phyloP scores from a whole-genome alignment of 2,329 filamentous ascomycete species.

The Dactylellina sp. region DNA sequence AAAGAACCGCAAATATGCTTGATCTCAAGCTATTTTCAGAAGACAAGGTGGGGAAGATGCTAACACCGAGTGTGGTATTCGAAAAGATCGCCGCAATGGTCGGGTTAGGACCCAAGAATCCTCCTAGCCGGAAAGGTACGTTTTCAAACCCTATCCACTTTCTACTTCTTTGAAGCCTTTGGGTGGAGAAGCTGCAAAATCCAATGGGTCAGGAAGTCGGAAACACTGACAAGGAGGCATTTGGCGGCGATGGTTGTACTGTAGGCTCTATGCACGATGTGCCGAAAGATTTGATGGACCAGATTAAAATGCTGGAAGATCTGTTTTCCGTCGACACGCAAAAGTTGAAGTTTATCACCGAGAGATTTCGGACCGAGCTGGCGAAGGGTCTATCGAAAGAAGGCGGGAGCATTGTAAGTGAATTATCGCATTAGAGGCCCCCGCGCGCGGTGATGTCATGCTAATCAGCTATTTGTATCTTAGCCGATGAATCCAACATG shows the following conservation, averaged over 20 bases:
- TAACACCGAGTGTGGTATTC: conserved; percentile 34
- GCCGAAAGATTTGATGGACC: conserved; percentile 69
- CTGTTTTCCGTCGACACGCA: conserved; percentile 80
- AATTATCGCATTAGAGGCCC: no score
- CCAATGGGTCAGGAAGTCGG: conserved; percentile 10
- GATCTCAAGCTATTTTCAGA: conserved; percentile 41
- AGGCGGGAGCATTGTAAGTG: conserved; percentile 90
- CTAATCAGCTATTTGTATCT: conserved; percentile 34
- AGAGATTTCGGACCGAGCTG: conserved; percentile 89
- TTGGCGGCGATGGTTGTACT: background rate
- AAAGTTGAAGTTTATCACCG: conserved; percentile 89
- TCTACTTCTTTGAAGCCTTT: background rate
- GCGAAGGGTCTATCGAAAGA: conserved; percentile 86
- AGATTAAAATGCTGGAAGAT: conserved; percentile 86
- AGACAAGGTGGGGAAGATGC: conserved; percentile 34
- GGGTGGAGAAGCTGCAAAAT: background rate
- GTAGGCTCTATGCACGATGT: conserved; percentile 90
- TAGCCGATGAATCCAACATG: conserved; percentile 98
- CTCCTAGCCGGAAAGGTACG: conserved; percentile 61
- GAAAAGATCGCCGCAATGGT: conserved; percentile 53
- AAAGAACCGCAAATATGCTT: conserved; percentile 43
- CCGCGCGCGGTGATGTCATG: no score
- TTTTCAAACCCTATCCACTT: conserved; percentile 11
- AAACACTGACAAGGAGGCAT: conserved; percentile 8
- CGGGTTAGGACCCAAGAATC: conserved; percentile 53